Conservation (phyloP, 352 stramenopile species). For the Phytophthora pini region DNA sequence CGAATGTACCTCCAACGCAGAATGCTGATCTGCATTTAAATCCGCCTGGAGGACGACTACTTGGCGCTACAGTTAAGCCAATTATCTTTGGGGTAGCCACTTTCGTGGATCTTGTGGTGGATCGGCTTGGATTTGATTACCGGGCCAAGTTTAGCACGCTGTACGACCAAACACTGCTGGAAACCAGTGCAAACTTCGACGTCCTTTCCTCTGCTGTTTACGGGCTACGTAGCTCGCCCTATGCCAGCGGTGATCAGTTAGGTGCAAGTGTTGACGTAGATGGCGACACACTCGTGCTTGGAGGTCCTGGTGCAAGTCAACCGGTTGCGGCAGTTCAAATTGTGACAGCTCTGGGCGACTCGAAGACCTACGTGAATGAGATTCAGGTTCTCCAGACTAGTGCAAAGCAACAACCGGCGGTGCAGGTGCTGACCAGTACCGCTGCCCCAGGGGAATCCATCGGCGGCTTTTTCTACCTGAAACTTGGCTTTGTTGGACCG, state of each 20-base stretch:
- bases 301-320: slow-evolving; percentile 61
- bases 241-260: slow-evolving; percentile 60
- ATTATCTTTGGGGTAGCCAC: slow-evolving; percentile 67
- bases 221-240: slow-evolving; percentile 65
- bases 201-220: slow-evolving; percentile 79
- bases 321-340: slow-evolving; percentile 78
- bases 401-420: slow-evolving; percentile 58
- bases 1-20: slow-evolving; percentile 47
- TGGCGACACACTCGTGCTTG: slow-evolving; percentile 71
- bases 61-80: slow-evolving; percentile 44
- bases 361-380: slow-evolving; percentile 64
- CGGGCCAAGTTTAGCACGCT: slow-evolving; percentile 61
- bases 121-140: slow-evolving; percentile 79
- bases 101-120: slow-evolving; percentile 77
- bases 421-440: slow-evolving; percentile 78
- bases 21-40: slow-evolving; percentile 80
- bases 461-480: slow-evolving; percentile 77
- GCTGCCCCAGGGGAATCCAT: slow-evolving; percentile 69
- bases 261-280: slow-evolving; percentile 76
- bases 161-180: slow-evolving; percentile 45
- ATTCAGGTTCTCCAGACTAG: slow-evolving; percentile 72
- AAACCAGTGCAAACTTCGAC: slow-evolving; percentile 64
- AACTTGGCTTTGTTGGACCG: slow-evolving; percentile 55
- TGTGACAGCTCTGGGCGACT: slow-evolving; percentile 57
- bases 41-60: slow-evolving; percentile 63